Evolutionary conservation across 495 filamentous ascomycete genomes (phyloP).

Genomic region (Annulohypoxylon maeteangense): DNA sequence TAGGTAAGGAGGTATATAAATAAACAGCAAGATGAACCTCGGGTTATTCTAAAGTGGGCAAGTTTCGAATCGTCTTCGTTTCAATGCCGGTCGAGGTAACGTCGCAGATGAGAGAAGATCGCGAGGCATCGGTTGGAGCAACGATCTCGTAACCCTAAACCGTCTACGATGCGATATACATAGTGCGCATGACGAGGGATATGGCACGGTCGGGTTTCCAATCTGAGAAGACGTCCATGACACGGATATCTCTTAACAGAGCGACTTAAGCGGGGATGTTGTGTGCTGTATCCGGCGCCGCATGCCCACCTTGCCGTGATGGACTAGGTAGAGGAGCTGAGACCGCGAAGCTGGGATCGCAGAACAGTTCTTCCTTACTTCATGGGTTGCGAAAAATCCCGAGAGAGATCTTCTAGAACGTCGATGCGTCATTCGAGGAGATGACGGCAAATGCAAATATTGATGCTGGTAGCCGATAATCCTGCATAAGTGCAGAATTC

Average conservation of each 20-base stretch:
- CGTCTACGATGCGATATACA: slow-evolving; percentile 17
- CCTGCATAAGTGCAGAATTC: background rate
- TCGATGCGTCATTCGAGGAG: background rate
- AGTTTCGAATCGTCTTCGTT: slow-evolving; percentile 23
- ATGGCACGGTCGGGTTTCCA: slow-evolving; percentile 16
- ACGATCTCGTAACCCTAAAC: slow-evolving; percentile 9
- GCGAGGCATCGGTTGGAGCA: slow-evolving; percentile 9
- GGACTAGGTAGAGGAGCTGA: slow-evolving; percentile 10
- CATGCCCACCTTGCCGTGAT: slow-evolving; percentile 4
- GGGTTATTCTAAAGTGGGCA: slow-evolving; percentile 11
- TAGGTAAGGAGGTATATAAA: background rate
- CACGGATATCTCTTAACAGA: slow-evolving; percentile 32
- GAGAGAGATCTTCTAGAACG: slow-evolving; percentile 26
- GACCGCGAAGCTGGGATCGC: slow-evolving; percentile 21
- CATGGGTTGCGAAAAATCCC: slow-evolving; percentile 6
- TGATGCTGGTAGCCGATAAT: background rate
- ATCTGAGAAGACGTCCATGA: slow-evolving; percentile 21
- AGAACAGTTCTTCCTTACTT: slow-evolving; percentile 13
- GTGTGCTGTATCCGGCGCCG: slow-evolving; percentile 10
- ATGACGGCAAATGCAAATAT: background rate
- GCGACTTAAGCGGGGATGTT: slow-evolving; percentile 37
- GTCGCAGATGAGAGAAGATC: slow-evolving; percentile 12
- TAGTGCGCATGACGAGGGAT: slow-evolving; percentile 22
- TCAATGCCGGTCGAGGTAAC: slow-evolving; percentile 20
- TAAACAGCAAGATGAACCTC: slow-evolving; percentile 6